Base-by-base conservation (phyloP, 129 eudicot species). In the Cynara cardunculus region DNA sequence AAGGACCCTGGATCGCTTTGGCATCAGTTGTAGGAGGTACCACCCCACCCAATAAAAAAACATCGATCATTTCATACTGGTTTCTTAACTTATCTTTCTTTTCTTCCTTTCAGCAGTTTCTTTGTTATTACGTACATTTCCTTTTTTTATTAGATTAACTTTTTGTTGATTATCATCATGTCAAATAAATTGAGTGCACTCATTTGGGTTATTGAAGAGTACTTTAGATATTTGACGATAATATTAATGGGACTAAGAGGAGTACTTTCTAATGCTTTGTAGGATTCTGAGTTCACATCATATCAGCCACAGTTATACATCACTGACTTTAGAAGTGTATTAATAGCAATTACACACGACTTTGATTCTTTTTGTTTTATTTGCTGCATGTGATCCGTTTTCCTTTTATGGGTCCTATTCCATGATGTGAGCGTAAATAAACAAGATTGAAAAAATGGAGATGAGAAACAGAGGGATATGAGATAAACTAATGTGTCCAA, bases 1-100 rank as follows among this genome's bases (percentile, higher is more conserved):
- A 96, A 87, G 99, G 99, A 16, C 86, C 98, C 24, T 75, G 89
- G 85, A 76, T 85, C 74, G 92, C 91, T 62, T 80, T 96, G 82
- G 92, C 92, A 73, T 79, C 84, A 31, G 66, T 93, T 66, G 74
- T 81, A 26, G 98, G 93, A 93, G 99, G 99, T 92, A 86, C 74
- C 70, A 49, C 28, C 80, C 76, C 59, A 2, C 44, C 49, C 25
- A 32, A 16, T 0, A 46, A 46, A 14, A 13, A 41, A 46, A 13
- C 10, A 9, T 65, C 24, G 5, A 6, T 9, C 13, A 22, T 19
- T 22, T 64, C 14, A 19, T 22, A 7, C 69, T 59, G 69, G 24
- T 64, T 64, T 30, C 2, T 41, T 7, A 41, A 41, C 53, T 0
- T 41, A 41, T 41, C 53, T 41, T 41, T 41, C 53, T 41, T 41